Base-by-base conservation (phyloP, 2,329 filamentous ascomycete genomes). In the Curvularia spicifera region DNA sequence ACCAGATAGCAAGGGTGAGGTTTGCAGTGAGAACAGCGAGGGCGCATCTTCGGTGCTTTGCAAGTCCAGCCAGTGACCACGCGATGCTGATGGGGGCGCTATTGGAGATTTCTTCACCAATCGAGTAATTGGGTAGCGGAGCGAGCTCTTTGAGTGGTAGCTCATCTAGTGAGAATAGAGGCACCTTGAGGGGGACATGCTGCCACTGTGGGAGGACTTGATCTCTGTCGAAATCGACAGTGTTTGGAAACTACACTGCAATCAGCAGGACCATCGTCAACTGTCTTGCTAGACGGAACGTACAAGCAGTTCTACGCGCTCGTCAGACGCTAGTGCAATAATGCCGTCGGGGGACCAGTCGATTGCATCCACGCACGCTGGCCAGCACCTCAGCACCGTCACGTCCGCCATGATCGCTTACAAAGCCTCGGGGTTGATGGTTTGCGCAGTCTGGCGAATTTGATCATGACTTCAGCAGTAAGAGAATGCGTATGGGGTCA, bases 331-430 rank as follows among this genome's bases (percentile, higher is more conserved):
- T 46, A 87, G 72, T 6, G 85, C 85, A 44, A 88, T 78, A 48
- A 84, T 82, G 45, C 84, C 83, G 64, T 87, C 84, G 39, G 78
- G 72, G 6, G 85, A 87, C 85, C 86, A 88, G 51, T 80, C 78
- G n/a, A 88, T 71, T 48, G 82, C 84, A 64, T 84, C 76, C 26
- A 78, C 72, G 57, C 80, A 81, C 3, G 81, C 81, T 2, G 85
- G 84, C 75, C 80, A 84, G 53, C 81, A 77, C 24, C 64, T 66
- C 20, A 77, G 60, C 54, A 71, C 70, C 31, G 72, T 75, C 42
- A 71, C 69, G 44, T 76, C 71, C 29, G 74, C 65, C 75, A 78
- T 78, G 45, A 51, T 13, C 26, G 42, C 46, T 50, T 43, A 35
- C 42, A 22, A 43, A 53, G 35, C 40, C 40, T 55, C 18, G 37